A percentile compares a stretch with the other conserved stretches of the same genome.
phyloP scores from a whole-genome alignment of 208 protist species.

The Crithidia brevicula region DNA sequence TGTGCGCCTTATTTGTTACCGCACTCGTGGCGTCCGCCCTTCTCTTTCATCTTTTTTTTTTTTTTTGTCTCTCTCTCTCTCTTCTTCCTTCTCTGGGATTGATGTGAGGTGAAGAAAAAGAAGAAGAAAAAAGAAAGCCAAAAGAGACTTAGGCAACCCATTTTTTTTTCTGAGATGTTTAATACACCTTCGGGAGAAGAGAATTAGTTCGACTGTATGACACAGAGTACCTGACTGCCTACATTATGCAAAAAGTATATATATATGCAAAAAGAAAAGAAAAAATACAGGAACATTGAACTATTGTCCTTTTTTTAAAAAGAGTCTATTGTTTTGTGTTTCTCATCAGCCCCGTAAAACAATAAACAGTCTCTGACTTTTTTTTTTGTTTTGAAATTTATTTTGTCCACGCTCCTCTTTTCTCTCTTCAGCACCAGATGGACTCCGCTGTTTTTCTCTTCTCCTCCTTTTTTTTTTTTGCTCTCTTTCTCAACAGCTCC shows the following conservation, averaged over 20 bases:
- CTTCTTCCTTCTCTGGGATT: neutral
- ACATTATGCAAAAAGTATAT: too few relatives aligned
- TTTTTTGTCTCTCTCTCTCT: neutral
- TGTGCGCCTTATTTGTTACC: neutral
- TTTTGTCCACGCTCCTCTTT: neutral
- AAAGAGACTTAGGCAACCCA: too few relatives aligned
- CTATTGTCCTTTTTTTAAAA: too few relatives aligned
- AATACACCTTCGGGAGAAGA: too few relatives aligned
- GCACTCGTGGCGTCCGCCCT: neutral
- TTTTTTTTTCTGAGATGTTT: too few relatives aligned
- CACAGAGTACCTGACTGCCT: too few relatives aligned
- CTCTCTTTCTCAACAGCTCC: neutral
- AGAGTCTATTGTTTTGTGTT: too few relatives aligned
- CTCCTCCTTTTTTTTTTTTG: neutral
- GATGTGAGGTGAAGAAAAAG: neutral
- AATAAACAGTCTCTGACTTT: neutral
- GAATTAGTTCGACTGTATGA: too few relatives aligned
- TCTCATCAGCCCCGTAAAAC: too few relatives aligned
- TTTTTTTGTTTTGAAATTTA: neutral
- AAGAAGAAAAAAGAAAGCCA: too few relatives aligned
- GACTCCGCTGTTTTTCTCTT: neutral
- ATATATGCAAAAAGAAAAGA: too few relatives aligned
- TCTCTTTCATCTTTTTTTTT: neutral
- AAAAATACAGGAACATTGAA: too few relatives aligned
- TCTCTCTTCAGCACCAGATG: neutral